Conservation (phyloP, 2,329 filamentous ascomycete species). For the Zasmidium cellare region DNA sequence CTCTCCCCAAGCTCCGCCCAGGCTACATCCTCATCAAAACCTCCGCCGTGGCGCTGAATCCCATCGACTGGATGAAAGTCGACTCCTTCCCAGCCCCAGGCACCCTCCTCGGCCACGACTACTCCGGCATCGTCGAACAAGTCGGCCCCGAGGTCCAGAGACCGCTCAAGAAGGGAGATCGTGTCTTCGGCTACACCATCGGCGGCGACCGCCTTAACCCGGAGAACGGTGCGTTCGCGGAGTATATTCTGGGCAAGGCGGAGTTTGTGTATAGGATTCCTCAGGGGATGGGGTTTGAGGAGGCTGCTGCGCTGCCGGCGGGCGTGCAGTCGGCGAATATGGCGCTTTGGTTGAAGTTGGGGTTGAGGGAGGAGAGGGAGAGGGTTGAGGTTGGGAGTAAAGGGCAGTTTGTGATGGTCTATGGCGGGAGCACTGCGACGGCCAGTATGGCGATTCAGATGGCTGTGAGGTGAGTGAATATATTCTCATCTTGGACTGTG, state of each 20-base stretch:
- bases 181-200: conserved; percentile 24
- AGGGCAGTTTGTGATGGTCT: conserved; percentile 46
- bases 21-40: neutral
- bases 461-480: too few relatives aligned
- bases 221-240: conserved; percentile 21
- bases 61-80: neutral
- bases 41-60: neutral
- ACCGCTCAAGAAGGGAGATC: conserved; percentile 29
- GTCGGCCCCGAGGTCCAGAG: conserved; percentile 29
- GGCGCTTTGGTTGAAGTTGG: conserved; percentile 11
- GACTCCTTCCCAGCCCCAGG: neutral
- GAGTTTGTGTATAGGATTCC: conserved; percentile 15
- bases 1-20: too few relatives aligned
- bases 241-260: conserved; percentile 16
- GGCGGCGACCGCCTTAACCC: conserved; percentile 9
- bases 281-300: conserved; percentile 17
- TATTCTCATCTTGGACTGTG: conserved; percentile 24
- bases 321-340: conserved; percentile 21
- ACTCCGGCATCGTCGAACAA: conserved; percentile 33
- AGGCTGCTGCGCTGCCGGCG: conserved; percentile 18
- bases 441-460: too few relatives aligned
- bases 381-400: conserved; percentile 4
- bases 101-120: conserved; percentile 25
- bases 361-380: neutral
- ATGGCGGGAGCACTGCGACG: conserved; percentile 51